A percentile compares a stretch with the other conserved stretches of the same genome.
phyloP scores from a whole-genome alignment of 2,329 filamentous ascomycete species.

The Clarireedia monteithiana region DNA sequence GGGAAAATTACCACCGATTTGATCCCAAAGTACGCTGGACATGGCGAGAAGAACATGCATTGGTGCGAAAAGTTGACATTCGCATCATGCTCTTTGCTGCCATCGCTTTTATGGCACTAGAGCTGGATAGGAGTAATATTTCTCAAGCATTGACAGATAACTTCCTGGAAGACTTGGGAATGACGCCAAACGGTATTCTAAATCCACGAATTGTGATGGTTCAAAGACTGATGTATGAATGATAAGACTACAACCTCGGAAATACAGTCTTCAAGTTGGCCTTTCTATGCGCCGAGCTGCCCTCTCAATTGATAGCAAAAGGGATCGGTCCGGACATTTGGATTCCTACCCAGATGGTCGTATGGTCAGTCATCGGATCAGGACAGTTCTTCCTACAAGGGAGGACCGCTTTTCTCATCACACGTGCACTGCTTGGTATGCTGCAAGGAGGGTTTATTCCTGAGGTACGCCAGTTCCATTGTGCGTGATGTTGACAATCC shows the following conservation, averaged over 20 bases:
- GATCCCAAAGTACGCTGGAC: conserved; percentile 33
- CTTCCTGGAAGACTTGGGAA: conserved; percentile 45
- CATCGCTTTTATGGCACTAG: conserved; percentile 53
- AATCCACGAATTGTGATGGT: no score
- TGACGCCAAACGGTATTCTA: conserved; percentile 36
- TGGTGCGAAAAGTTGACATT: conserved; percentile 26
- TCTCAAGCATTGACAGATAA: conserved; percentile 52
- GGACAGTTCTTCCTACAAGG: conserved; percentile 32
- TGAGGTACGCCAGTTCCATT: conserved; percentile 36
- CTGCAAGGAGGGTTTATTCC: conserved; percentile 26
- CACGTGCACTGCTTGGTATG: conserved; percentile 20
- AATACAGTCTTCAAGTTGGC: conserved; percentile 31
- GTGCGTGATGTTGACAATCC: not conserved
- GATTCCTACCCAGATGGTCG: conserved; percentile 45
- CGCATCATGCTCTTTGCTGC: conserved; percentile 31
- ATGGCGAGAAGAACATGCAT: conserved; percentile 29
- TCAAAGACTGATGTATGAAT: conserved; percentile 4
- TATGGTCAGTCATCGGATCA: conserved; percentile 48
- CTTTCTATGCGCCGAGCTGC: conserved; percentile 40
- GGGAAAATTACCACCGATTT: conserved; percentile 34
- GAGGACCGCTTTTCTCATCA: conserved; percentile 30
- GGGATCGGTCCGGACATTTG: conserved; percentile 43
- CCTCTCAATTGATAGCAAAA: conserved; percentile 42
- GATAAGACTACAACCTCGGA: conserved; percentile 41
- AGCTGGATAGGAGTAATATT: conserved; percentile 54